These are phyloP conservation scores for Wickerhamomyces sp. DNA, from an alignment of 1,139 yeast genomes.

Conservation along the genomic window DNA sequence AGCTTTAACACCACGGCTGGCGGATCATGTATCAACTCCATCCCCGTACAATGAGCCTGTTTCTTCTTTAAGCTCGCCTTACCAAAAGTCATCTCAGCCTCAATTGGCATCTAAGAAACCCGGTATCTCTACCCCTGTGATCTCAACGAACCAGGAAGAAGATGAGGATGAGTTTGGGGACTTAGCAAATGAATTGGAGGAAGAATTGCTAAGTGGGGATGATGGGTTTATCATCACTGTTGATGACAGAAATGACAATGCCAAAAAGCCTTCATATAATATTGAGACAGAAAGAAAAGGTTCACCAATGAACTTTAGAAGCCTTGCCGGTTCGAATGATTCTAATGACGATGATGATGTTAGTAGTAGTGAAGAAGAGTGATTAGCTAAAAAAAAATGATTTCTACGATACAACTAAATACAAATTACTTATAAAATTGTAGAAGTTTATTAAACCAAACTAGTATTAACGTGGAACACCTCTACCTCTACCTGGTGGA, in stretches of 20 bases:
- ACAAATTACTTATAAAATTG: too few relatives aligned
- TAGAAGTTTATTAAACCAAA: too few relatives aligned
- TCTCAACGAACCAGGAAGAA: slow-evolving; percentile 7
- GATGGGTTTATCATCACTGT: slow-evolving; percentile 9
- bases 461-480: slow-evolving; percentile 41
- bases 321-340: slow-evolving; percentile 16
- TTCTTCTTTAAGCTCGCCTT: neutral
- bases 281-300: neutral
- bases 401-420: neutral
- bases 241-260: slow-evolving; percentile 9
- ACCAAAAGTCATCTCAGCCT: slow-evolving; percentile 3
- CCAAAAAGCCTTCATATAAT: neutral
- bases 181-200: slow-evolving; percentile 21
- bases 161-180: slow-evolving; percentile 20
- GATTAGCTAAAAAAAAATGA: neutral
- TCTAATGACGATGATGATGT: slow-evolving; percentile 21
- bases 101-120: slow-evolving; percentile 8
- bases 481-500: slow-evolving; percentile 62
- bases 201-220: slow-evolving; percentile 16
- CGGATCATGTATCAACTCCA: neutral
- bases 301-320: slow-evolving; percentile 19
- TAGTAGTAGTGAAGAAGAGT: slow-evolving; percentile 23
- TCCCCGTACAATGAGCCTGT: slow-evolving; percentile 1
- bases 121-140: neutral
- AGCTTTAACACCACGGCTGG: slow-evolving; percentile 2